Base-by-base conservation (phyloP, 805 yeast species). In the Clavispora fructus region DNA sequence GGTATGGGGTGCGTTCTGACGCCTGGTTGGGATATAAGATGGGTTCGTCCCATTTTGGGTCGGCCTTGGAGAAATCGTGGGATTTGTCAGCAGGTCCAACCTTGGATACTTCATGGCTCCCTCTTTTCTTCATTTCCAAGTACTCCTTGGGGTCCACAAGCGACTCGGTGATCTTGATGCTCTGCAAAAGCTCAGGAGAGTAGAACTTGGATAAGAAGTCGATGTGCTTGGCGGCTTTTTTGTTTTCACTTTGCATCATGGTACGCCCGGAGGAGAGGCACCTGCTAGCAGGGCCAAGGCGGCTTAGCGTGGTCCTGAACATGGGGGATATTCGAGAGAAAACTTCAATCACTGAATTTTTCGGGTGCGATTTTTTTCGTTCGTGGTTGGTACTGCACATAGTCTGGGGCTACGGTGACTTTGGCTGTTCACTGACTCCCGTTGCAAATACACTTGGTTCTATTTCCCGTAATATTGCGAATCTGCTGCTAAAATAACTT, bases 111-210 rank as follows among this genome's bases (percentile, higher is more conserved):
- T 60, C 63, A 30, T 57, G 53, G 31, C 54, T 56, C 12, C 73
- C 74, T 39, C 55, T 57, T 46, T 62, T 63, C 48, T 61, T 55
- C 49, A 70, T 53, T 19, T 64, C 61, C 47, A 69, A 61, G 68
- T 81, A 79, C 51, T 83, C 78, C 41, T 78, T 71, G 16, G 95
- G 92, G 9, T 80, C 72, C 43, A 90, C 81, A 16, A 79, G 74
- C 6, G 85, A 72, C 68, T 92, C 97, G 0, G 97, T 87, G 39
- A 85, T 75, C 55, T 85, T 73, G 54, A 94, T 88, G 44, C 95
- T 80, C 60, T 88, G 87, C 51, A 92, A 77, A 42, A 91, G 74
- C 48, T 83, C 85, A 29, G 90, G 87, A 8, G 92, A 80, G 64
- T 92, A 92, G 71, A 83, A 92, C 60, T 89, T 81, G 40, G 79